phyloP scores from a whole-genome alignment of 345 rosid species.

The Laguncularia racemosa region DNA sequence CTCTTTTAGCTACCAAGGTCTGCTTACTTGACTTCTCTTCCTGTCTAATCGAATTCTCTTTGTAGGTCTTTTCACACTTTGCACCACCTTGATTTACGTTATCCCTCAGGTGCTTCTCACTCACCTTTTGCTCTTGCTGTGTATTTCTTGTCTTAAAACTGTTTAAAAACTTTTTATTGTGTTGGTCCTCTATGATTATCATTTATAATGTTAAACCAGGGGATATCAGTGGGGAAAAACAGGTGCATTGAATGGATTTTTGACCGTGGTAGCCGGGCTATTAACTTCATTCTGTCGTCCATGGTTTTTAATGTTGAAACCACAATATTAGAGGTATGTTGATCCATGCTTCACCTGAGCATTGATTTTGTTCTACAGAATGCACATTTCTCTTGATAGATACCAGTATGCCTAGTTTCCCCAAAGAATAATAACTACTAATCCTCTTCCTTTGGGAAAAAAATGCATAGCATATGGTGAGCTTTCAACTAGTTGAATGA shows the following conservation, averaged over 20 bases:
- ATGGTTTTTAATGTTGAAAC: conserved; percentile 97
- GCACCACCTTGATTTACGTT: conserved; percentile 84
- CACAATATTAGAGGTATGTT: conserved; percentile 80
- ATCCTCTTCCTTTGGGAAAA: no score
- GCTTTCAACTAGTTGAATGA: no score
- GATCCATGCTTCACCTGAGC: conserved; percentile 9
- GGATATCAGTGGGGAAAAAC: conserved; percentile 87
- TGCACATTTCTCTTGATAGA: no score
- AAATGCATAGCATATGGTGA: no score
- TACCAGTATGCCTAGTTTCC: no score
- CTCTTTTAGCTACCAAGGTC: not conserved
- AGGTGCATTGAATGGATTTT: conserved; percentile 86
- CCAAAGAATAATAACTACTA: no score
- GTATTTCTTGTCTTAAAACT: no score
- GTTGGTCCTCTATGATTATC: not conserved
- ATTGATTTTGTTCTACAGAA: no score
- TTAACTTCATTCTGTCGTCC: conserved; percentile 84
- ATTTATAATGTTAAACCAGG: conserved; percentile 14
- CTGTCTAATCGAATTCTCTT: conserved; percentile 1
- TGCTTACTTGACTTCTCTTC: not conserved
- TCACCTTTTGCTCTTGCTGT: not conserved
- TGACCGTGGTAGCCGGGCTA: conserved; percentile 99
- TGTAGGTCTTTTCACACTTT: conserved; percentile 91
- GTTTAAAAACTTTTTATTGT: not conserved
- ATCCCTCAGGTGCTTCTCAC: conserved; percentile 64